Conservation (phyloP, 139 green algal species). For the Dunaliella primolecta region DNA sequence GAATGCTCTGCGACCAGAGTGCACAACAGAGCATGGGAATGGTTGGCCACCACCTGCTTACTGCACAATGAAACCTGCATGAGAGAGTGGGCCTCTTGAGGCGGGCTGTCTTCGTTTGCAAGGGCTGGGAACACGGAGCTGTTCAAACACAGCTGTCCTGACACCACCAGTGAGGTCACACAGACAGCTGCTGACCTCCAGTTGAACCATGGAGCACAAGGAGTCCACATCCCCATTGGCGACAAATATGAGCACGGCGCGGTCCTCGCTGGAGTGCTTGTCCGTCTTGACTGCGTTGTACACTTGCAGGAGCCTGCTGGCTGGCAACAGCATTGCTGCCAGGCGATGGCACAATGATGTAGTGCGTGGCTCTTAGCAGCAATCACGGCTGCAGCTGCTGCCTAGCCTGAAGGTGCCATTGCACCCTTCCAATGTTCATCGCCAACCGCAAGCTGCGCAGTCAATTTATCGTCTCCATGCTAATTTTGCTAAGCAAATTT, state of each 20-base stretch:
- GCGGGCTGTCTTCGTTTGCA: no score
- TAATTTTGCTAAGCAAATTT: no score
- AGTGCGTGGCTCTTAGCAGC: no score
- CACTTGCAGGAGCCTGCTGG: constrained; percentile 16
- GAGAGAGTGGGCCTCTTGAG: background rate
- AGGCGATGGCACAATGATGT: no score
- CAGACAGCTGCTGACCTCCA: constrained; percentile 47
- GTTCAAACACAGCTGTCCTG: background rate
- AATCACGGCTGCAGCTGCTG: no score
- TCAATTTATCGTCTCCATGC: no score
- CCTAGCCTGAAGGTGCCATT: no score
- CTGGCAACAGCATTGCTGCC: constrained; percentile 9
- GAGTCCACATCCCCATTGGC: constrained; percentile 67
- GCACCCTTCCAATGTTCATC: no score
- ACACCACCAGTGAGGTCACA: background rate
- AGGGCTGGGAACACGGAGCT: no score
- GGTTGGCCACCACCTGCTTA: background rate
- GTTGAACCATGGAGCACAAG: constrained; percentile 59
- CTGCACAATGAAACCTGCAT: constrained; percentile 2
- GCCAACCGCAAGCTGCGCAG: no score
- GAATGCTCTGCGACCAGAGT: constrained; percentile 30
- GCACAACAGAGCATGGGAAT: background rate
- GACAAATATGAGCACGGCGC: constrained; percentile 60
- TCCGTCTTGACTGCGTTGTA: constrained; percentile 59
- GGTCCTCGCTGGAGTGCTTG: constrained; percentile 52